Percentiles rank a stretch among this genome's conserved stretches.
Evolutionary conservation across 495 filamentous ascomycete genomes (phyloP).

Genomic region (Xylaria longipes): DNA sequence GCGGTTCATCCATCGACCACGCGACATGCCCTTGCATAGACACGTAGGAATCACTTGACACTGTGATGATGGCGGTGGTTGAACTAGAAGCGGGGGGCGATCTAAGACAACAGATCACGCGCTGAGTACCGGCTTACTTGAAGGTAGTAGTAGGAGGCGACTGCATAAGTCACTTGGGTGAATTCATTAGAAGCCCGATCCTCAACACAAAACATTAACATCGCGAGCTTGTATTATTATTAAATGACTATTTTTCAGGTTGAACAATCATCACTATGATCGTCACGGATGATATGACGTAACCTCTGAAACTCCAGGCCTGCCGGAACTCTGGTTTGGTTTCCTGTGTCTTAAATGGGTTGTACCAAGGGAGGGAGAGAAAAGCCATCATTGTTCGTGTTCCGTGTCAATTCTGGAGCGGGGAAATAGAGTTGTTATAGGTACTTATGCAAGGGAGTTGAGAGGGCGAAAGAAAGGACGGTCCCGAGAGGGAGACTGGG

Average conservation of each 20-base stretch:
- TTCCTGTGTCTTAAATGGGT: background rate
- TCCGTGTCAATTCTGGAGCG: background rate
- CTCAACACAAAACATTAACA: background rate
- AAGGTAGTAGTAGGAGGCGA: background rate
- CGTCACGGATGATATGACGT: background rate
- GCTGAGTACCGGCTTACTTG: background rate
- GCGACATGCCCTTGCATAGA: background rate
- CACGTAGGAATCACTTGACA: background rate
- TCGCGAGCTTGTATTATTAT: background rate
- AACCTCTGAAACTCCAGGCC: too few species aligned
- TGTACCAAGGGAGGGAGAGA: background rate
- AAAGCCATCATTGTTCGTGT: background rate
- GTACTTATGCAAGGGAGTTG: background rate
- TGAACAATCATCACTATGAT: background rate
- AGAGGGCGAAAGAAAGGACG: background rate
- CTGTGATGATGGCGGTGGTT: too few species aligned
- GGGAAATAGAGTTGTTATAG: background rate
- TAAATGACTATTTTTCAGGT: background rate
- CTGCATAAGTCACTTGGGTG: background rate
- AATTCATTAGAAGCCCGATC: background rate
- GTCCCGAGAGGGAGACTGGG: background rate
- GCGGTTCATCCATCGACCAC: background rate
- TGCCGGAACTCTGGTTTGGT: background rate
- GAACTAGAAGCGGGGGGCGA: background rate
- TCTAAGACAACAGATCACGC: background rate